Conservation (phyloP, 495 filamentous ascomycete species). For the Podospora australis region DNA sequence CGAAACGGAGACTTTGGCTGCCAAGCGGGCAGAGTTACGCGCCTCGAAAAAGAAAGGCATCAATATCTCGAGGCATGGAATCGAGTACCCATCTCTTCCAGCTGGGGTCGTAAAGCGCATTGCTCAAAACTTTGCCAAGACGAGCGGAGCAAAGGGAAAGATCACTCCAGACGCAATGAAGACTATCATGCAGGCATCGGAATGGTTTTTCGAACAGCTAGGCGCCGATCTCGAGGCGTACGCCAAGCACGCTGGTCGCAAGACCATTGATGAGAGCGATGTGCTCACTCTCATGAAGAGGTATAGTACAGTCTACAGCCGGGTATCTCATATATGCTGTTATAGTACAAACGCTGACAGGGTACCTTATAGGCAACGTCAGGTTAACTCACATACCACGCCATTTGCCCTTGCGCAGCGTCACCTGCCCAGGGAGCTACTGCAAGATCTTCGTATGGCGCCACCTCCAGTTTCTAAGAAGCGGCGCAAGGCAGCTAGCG, state of each 20-base stretch:
- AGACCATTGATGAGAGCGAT: constrained; percentile 80
- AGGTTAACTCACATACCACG: constrained; percentile 63
- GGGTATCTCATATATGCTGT: constrained; percentile 21
- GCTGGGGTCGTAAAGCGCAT: constrained; percentile 65
- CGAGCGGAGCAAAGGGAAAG: constrained; percentile 54
- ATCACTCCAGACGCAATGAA: constrained; percentile 66
- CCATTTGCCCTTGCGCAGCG: constrained; percentile 77
- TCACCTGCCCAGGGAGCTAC: constrained; percentile 72
- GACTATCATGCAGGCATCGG: constrained; percentile 69
- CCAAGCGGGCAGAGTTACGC: constrained; percentile 22
- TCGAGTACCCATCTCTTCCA: constrained; percentile 69
- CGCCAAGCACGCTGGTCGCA: constrained; percentile 73
- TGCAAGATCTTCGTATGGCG: constrained; percentile 74
- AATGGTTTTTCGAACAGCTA: constrained; percentile 85
- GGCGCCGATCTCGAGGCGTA: constrained; percentile 73
- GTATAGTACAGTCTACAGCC: constrained; percentile 43
- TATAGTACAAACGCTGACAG: constrained; percentile 27
- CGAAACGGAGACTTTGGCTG: neutral
- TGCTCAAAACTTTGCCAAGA: constrained; percentile 62
- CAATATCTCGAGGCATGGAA: constrained; percentile 64
- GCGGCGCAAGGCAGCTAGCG: constrained; percentile 10
- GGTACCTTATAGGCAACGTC: constrained; percentile 60
- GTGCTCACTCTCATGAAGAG: constrained; percentile 74
- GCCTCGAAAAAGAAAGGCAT: constrained; percentile 42
- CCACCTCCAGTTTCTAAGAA: constrained; percentile 36